Base-by-base conservation (phyloP, 2,329 filamentous ascomycete genomes). In the Scytalidium sp. region DNA sequence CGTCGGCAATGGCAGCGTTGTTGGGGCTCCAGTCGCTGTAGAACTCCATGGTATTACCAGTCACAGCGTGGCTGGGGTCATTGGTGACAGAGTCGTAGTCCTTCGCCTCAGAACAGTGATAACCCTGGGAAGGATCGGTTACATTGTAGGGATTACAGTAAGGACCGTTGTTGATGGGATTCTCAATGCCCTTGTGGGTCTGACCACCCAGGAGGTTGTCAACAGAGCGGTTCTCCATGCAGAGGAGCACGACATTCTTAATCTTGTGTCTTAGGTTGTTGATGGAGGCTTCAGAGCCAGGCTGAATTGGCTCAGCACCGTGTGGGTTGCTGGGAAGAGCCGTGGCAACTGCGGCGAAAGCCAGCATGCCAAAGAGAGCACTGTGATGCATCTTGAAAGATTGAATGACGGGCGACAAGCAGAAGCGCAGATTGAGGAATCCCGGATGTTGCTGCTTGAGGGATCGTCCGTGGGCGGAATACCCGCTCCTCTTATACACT, bases 191-290 rank as follows among this genome's bases (percentile, higher is more conserved):
- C 13, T 58, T 50, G 15, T 63, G 54, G 13, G 55, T 69, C 60
- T 71, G 67, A 8, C 70, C 72, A 49, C 71, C 72, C 4, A 73
- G 59, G 7, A 74, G 52, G 57, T 73, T 74, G 56, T 74, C 72
- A 20, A 73, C 58, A 0, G 72, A 73, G 46, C 71, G 70, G 57
- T 74, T 74, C 56, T 73, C 71, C 65, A 72, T 67, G 55, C 64
- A 68, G 13, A 65, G 62, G 10, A 67, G 54, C 40, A 68, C 66
- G 3, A 69, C 65, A 57, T 68, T 64, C 59, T 69, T 67, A 52
- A 69, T 67, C 46, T 67, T 64, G 43, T 51, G 56, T 53, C 66
- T 68, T 49, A 68, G 45, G 47, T 65, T 66, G 52, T 56, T 54
- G 52, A 66, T 57, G 15, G 64, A 65, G 45, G 64, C 58, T 46